Evolutionary conservation across 1,284 basidiomycete species (phyloP).

Genomic region (Polyporus tsugae): DNA sequence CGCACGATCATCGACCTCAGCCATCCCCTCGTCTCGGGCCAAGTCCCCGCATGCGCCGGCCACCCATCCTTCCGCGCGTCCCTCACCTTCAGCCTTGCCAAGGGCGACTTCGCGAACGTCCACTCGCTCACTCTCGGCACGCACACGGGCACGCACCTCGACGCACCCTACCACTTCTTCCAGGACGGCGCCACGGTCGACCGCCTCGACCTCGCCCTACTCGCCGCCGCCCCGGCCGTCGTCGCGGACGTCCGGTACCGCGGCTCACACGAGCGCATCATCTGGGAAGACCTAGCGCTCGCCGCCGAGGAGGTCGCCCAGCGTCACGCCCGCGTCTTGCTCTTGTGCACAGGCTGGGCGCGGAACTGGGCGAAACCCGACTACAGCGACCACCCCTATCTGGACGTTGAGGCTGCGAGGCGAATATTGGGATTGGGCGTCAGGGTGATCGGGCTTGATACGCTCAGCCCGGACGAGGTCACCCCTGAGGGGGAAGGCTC

Average conservation of each 20-base stretch:
- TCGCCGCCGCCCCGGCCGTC: slow-evolving; percentile 58
- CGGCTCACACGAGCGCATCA: slow-evolving; percentile 30
- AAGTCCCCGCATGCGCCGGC: slow-evolving; percentile 59
- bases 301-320: slow-evolving; percentile 41
- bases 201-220: slow-evolving; percentile 58
- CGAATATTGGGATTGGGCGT: slow-evolving; percentile 59
- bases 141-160: slow-evolving; percentile 74
- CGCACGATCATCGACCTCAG: slow-evolving; percentile 57
- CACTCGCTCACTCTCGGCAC: slow-evolving; percentile 59
- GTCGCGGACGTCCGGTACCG: slow-evolving; percentile 46
- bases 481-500: slow-evolving; percentile 50
- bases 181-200: slow-evolving; percentile 59
- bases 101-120: slow-evolving; percentile 56
- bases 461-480: slow-evolving; percentile 68
- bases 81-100: slow-evolving; percentile 30
- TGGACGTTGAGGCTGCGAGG: slow-evolving; percentile 59
- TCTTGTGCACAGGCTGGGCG: slow-evolving; percentile 71
- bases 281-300: slow-evolving; percentile 32
- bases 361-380: slow-evolving; percentile 54
- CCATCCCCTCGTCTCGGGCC: slow-evolving; percentile 53
- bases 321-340: slow-evolving; percentile 46
- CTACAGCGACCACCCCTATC: slow-evolving; percentile 71
- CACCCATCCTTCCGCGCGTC: slow-evolving; percentile 56
- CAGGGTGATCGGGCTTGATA: slow-evolving; percentile 65
- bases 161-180: slow-evolving; percentile 76